Conservation (phyloP, 768 basidiomycete species). For the Leucogyrophana mollusca region DNA sequence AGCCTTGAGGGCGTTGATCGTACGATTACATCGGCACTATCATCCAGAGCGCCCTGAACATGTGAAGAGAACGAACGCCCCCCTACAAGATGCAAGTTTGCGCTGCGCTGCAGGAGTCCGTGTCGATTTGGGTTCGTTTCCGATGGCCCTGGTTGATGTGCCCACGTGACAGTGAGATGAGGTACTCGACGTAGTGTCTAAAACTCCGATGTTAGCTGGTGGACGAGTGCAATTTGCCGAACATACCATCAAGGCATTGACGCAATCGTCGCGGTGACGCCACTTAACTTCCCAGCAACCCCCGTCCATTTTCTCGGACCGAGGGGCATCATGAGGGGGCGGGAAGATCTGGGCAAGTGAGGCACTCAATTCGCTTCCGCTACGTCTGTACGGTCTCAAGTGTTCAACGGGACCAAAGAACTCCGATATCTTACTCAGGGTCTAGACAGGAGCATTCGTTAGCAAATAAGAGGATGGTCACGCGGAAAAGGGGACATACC, state of each 20-base stretch:
- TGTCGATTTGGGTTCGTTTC: constrained; percentile 6
- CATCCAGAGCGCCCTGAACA: neutral
- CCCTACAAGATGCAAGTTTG: constrained; percentile 1
- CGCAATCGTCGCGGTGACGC: constrained; percentile 72
- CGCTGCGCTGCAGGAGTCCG: constrained; percentile 3
- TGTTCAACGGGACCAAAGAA: constrained; percentile 68
- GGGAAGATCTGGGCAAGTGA: constrained; percentile 29
- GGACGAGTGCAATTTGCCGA: constrained; percentile 4
- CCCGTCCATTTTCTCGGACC: constrained; percentile 53
- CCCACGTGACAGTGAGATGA: constrained; percentile 77
- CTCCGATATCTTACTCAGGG: constrained; percentile 47
- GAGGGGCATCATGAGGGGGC: constrained; percentile 55
- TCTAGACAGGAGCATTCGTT: constrained; percentile 32
- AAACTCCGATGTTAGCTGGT: neutral
- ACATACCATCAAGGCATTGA: constrained; percentile 67
- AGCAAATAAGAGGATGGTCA: neutral
- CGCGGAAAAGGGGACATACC: constrained; percentile 34
- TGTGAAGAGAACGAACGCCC: neutral
- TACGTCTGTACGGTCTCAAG: constrained; percentile 36
- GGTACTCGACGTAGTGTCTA: constrained; percentile 71
- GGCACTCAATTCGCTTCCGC: constrained; percentile 8
- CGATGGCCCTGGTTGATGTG: constrained; percentile 51
- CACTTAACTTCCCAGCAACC: constrained; percentile 79
- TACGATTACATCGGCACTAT: no score
- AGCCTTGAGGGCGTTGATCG: no score